These are phyloP conservation scores for Cercis canadensis DNA, from an alignment of 306 rosid species.

Conservation along the genomic window DNA sequence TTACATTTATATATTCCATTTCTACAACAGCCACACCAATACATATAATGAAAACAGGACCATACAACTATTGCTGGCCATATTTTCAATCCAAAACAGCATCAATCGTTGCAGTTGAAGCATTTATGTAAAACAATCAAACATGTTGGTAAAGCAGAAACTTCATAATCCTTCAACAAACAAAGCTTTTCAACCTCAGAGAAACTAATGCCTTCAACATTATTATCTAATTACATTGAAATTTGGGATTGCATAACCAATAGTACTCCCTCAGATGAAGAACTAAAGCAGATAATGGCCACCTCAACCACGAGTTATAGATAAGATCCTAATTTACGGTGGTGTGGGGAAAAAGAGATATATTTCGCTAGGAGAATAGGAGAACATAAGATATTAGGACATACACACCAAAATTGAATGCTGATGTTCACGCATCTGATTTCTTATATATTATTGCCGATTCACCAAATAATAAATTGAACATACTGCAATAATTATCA, in stretches of 20 bases:
- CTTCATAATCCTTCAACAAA: not conserved
- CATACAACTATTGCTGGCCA: not conserved
- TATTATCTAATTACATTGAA: not conserved
- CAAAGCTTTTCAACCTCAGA: not conserved
- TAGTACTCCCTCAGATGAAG: not conserved
- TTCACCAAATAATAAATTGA: constrained; percentile 7
- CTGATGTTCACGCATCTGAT: too few species aligned
- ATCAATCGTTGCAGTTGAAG: constrained; percentile 6
- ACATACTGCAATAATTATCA: constrained; percentile 4
- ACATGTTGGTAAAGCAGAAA: constrained; percentile 8
- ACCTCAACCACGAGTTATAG: not conserved
- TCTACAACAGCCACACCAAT: not conserved
- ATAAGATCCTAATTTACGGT: not conserved
- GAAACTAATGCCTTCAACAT: not conserved
- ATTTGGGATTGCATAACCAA: constrained; percentile 24
- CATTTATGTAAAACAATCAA: constrained; percentile 8
- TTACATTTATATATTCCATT: constrained; percentile 2
- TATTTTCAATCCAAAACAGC: constrained; percentile 6
- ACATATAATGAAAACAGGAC: too few species aligned
- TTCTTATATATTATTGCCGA: constrained; percentile 1
- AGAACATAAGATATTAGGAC: too few species aligned
- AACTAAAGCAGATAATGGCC: not conserved
- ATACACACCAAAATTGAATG: too few species aligned
- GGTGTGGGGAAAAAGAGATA: too few species aligned
- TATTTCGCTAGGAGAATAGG: too few species aligned